Evolutionary conservation across 306 rosid species (phyloP).

Genomic region (Begonia peltatifolia): DNA sequence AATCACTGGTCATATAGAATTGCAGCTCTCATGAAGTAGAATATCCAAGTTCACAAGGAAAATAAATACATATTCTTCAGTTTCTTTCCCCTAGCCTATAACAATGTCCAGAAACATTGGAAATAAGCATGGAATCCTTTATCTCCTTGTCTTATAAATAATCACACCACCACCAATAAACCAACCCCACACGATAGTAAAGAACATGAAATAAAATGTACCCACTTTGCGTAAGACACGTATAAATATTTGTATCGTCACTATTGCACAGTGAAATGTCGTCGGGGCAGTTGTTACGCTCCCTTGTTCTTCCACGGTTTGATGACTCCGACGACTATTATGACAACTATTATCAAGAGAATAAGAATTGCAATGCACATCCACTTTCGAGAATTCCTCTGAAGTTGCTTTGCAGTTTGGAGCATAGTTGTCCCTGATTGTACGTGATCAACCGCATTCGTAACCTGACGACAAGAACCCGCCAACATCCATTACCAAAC

Average conservation of each 20-base stretch:
- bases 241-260: too few relatives aligned
- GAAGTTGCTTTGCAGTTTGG: conserved; percentile 78
- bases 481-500: conserved; percentile 22
- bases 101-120: too few relatives aligned
- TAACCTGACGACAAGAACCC: conserved; percentile 74
- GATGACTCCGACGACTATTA: conserved; percentile 55
- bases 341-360: conserved; percentile 56
- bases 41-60: too few relatives aligned
- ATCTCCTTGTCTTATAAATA: too few relatives aligned
- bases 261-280: conserved; percentile 24
- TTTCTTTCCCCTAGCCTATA: too few relatives aligned
- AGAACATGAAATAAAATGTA: too few relatives aligned
- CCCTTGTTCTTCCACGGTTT: conserved; percentile 79
- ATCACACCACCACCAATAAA: conserved; percentile 22
- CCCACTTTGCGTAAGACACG: too few relatives aligned
- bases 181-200: conserved; percentile 3
- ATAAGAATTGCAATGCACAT: conserved; percentile 72
- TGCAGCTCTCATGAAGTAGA: too few relatives aligned
- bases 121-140: too few relatives aligned
- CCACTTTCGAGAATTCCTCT: conserved; percentile 77
- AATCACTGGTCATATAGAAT: too few relatives aligned
- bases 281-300: conserved; percentile 23
- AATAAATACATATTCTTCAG: too few relatives aligned
- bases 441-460: conserved; percentile 56
- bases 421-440: conserved; percentile 69